A percentile compares a stretch with the other conserved stretches of the same genome.
phyloP scores from a whole-genome alignment of 2,329 filamentous ascomycete species.

The Biscogniauxia marginata region DNA sequence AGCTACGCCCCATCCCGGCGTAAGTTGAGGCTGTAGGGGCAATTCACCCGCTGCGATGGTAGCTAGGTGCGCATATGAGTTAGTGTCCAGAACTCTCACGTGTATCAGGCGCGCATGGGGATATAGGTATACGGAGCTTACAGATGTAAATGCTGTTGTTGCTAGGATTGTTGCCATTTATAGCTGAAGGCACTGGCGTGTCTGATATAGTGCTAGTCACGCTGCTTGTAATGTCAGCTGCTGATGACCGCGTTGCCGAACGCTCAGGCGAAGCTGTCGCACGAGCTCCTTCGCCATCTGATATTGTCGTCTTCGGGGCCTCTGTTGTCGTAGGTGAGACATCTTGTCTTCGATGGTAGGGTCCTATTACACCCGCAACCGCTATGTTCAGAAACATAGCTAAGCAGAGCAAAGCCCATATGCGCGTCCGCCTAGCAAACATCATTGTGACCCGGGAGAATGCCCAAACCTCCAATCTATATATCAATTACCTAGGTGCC shows the following conservation, averaged over 20 bases:
- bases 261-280: constrained; percentile 13
- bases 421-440: constrained; percentile 33
- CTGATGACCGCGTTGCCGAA: constrained; percentile 10
- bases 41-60: constrained; percentile 54
- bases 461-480: constrained; percentile 1
- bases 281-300: constrained; percentile 7
- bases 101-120: background rate
- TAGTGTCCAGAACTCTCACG: constrained; percentile 4
- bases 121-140: constrained; percentile 18
- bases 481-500: constrained; percentile 11
- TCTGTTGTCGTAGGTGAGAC: constrained; percentile 23
- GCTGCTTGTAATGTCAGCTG: constrained; percentile 11
- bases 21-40: constrained; percentile 72
- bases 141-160: constrained; percentile 20
- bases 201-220: constrained; percentile 9
- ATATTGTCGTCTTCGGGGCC: constrained; percentile 20
- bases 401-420: constrained; percentile 41
- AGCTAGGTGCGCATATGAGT: constrained; percentile 31
- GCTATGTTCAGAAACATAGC: constrained; percentile 38
- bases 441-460: constrained; percentile 25
- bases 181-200: constrained; percentile 29
- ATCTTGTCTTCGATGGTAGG: constrained; percentile 35
- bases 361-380: constrained; percentile 33
- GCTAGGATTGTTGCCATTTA: constrained; percentile 31
- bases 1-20: constrained; percentile 76